Evolutionary conservation across 176 grass and related monocot species (phyloP).

Genomic region (Aegilops longissima): DNA sequence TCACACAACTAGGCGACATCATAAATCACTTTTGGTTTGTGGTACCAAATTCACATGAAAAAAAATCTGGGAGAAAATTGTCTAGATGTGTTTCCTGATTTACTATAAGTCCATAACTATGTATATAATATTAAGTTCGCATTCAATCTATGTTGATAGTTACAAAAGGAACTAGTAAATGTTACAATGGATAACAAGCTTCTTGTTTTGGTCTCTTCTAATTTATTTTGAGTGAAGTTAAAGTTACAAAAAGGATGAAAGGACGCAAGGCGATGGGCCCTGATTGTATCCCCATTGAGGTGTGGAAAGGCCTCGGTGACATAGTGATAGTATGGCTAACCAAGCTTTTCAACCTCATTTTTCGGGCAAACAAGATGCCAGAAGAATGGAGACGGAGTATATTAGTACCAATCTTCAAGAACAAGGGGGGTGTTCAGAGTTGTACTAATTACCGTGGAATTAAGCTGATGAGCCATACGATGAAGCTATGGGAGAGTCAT

Average conservation of each 20-base stretch:
- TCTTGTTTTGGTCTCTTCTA: not conserved
- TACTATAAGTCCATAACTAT: conserved; percentile 1
- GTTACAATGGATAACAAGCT: not conserved
- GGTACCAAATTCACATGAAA: conserved; percentile 1
- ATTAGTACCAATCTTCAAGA: too few species aligned
- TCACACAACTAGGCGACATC: not conserved
- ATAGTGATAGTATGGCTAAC: too few species aligned
- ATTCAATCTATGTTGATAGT: not conserved
- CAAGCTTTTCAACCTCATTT: too few species aligned
- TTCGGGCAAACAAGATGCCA: too few species aligned
- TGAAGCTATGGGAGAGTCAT: too few species aligned
- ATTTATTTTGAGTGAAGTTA: not conserved
- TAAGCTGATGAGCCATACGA: too few species aligned
- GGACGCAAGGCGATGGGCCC: too few species aligned
- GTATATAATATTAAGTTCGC: not conserved
- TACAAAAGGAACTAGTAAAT: not conserved
- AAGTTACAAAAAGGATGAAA: not conserved
- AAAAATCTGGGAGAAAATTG: not conserved
- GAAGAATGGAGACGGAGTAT: too few species aligned
- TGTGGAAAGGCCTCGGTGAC: too few species aligned
- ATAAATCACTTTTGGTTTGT: conserved; percentile 10
- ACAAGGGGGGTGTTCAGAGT: too few species aligned
- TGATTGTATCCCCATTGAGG: too few species aligned
- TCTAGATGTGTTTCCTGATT: not conserved
- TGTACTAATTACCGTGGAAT: too few species aligned